Evolutionary conservation across 2,329 filamentous ascomycete species (phyloP).

Genomic region (Aspergillus cejpii): DNA sequence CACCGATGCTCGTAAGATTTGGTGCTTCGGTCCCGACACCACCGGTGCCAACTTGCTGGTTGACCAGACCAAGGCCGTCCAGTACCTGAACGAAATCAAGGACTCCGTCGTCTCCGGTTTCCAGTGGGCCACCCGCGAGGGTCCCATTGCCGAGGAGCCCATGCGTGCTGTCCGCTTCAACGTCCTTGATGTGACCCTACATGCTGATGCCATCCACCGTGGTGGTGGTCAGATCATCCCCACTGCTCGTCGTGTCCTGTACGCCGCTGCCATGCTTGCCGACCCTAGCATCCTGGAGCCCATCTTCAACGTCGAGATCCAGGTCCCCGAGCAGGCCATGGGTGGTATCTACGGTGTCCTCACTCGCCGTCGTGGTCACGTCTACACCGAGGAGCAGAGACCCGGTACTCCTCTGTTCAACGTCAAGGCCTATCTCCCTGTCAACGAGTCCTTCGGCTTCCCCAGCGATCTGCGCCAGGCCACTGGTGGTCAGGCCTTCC

Average conservation of each 20-base stretch:
- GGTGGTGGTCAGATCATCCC: constrained; percentile 99
- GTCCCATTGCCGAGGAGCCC: constrained; percentile 95
- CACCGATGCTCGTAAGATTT: constrained; percentile 99
- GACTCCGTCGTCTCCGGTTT: constrained; percentile 99
- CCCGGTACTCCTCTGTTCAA: constrained; percentile 98
- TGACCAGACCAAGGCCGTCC: constrained; percentile 99
- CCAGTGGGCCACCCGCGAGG: constrained; percentile 98
- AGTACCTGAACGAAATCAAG: constrained; percentile 99
- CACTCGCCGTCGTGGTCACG: constrained; percentile 95
- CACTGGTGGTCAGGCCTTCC: constrained; percentile 97
- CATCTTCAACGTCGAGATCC: constrained; percentile 98
- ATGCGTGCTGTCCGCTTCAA: constrained; percentile 98
- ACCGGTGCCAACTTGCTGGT: constrained; percentile 96
- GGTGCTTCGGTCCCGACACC: constrained; percentile 98
- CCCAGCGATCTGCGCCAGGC: constrained; percentile 89
- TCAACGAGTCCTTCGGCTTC: constrained; percentile 99
- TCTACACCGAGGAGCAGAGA: constrained; percentile 97
- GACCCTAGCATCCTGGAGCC: constrained; percentile 90
- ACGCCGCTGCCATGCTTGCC: constrained; percentile 84
- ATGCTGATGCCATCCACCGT: constrained; percentile 99
- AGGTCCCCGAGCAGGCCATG: constrained; percentile 97
- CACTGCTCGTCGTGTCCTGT: constrained; percentile 94
- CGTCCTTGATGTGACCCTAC: constrained; percentile 98
- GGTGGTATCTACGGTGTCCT: constrained; percentile 99
- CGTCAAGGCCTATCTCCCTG: constrained; percentile 94